These are phyloP conservation scores for Pachysandra terminalis DNA, from an alignment of 164 flowering plant species.

Conservation along the genomic window DNA sequence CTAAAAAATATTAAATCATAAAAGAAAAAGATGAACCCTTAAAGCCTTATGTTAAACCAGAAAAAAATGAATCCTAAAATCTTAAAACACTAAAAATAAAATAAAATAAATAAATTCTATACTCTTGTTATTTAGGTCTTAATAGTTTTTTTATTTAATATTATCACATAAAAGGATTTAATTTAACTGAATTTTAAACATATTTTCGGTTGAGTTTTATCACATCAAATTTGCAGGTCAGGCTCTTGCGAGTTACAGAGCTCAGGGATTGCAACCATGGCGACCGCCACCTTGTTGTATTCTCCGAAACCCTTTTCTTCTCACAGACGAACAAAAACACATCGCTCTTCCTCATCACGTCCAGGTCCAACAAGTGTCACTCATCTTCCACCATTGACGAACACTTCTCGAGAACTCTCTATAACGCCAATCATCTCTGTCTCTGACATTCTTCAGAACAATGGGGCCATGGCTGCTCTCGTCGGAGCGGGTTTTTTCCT, in stretches of 20 bases:
- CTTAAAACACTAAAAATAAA: too few species aligned
- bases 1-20: too few species aligned
- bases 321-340: neutral
- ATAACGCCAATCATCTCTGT: neutral
- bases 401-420: neutral
- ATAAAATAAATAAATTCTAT: too few species aligned
- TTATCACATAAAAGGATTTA: too few species aligned
- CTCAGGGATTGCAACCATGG: neutral
- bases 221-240: too few species aligned
- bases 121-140: too few species aligned
- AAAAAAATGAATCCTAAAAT: too few species aligned
- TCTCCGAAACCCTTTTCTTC: constrained; percentile 1
- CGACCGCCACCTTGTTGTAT: neutral
- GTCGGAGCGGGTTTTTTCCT: constrained; percentile 39
- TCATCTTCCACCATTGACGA: constrained; percentile 10
- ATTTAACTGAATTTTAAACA: too few species aligned
- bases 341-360: neutral
- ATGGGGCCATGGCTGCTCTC: constrained; percentile 11
- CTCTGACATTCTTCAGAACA: neutral
- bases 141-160: too few species aligned
- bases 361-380: neutral
- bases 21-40: too few species aligned
- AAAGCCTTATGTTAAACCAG: too few species aligned
- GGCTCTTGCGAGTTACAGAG: neutral
- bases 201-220: too few species aligned